phyloP scores from a whole-genome alignment of 148 eudicot species.

The Euryodendron excelsum region DNA sequence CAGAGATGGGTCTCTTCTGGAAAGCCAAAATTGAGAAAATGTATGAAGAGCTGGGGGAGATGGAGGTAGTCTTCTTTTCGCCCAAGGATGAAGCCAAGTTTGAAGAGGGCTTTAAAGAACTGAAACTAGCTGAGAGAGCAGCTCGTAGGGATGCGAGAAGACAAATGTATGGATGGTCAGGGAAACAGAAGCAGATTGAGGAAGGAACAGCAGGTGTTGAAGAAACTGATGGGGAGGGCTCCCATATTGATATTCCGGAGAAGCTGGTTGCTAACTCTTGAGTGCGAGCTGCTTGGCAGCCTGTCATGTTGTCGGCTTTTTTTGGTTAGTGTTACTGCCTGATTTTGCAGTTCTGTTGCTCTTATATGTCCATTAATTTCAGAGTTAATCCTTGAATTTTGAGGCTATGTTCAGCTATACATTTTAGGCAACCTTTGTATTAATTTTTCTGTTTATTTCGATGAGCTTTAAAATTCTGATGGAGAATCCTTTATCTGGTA shows the following conservation, averaged over 20 bases:
- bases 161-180: slow-evolving; percentile 42
- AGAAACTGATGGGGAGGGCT: slow-evolving; percentile 27
- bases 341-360: too few species aligned
- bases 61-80: slow-evolving; percentile 75
- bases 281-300: neutral
- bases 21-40: slow-evolving; percentile 86
- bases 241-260: slow-evolving; percentile 47
- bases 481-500: too few species aligned
- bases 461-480: too few species aligned
- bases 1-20: slow-evolving; percentile 88
- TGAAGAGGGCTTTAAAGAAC: slow-evolving; percentile 63
- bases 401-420: neutral
- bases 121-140: slow-evolving; percentile 46
- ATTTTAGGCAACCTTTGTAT: too few species aligned
- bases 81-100: slow-evolving; percentile 76
- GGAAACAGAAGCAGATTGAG: slow-evolving; percentile 24
- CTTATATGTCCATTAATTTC: too few species aligned
- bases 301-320: neutral
- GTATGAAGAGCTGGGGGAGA: slow-evolving; percentile 82
- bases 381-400: too few species aligned
- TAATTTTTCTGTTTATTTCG: too few species aligned
- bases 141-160: slow-evolving; percentile 66
- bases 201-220: slow-evolving; percentile 28
- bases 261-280: slow-evolving; percentile 55
- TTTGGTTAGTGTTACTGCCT: neutral